Evolutionary conservation across 352 stramenopile species (phyloP).

Genomic region (Thalassiosira oceanica): DNA sequence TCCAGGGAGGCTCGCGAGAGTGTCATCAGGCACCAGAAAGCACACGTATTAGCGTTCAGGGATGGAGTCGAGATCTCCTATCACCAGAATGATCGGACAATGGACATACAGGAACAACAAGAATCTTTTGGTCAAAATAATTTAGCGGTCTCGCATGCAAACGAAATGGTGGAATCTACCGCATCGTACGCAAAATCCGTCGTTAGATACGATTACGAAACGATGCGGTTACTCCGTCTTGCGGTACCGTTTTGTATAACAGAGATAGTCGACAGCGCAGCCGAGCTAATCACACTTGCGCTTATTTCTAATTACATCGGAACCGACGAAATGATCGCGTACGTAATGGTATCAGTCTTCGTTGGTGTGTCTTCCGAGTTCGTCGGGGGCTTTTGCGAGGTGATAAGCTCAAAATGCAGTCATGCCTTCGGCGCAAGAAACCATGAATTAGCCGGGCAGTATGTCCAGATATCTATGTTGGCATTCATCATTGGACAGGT

Average conservation of each 20-base stretch:
- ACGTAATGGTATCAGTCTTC: conserved; percentile 34
- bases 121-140: neutral
- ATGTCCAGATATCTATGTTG: conserved; percentile 31
- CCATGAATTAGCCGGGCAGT: conserved; percentile 43
- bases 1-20: too few species aligned
- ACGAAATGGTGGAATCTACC: neutral
- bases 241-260: conserved; percentile 41
- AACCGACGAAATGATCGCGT: conserved; percentile 36
- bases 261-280: conserved; percentile 18
- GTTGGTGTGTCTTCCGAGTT: conserved; percentile 38
- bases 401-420: conserved; percentile 26
- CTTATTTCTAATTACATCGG: conserved; percentile 46
- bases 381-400: conserved; percentile 36
- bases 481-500: conserved; percentile 27
- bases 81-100: neutral
- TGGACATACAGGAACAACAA: neutral
- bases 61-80: neutral
- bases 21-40: too few species aligned
- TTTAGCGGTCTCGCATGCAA: neutral
- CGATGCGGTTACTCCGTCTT: conserved; percentile 37
- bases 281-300: conserved; percentile 25
- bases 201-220: conserved; percentile 43
- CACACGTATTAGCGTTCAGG: neutral
- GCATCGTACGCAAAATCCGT: neutral
- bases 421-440: conserved; percentile 43